A percentile compares a stretch with the other conserved stretches of the same genome.
These are phyloP conservation scores for Colletotrichum truncatum DNA, from an alignment of 2,329 filamentous ascomycete genomes.

Conservation along the genomic window DNA sequence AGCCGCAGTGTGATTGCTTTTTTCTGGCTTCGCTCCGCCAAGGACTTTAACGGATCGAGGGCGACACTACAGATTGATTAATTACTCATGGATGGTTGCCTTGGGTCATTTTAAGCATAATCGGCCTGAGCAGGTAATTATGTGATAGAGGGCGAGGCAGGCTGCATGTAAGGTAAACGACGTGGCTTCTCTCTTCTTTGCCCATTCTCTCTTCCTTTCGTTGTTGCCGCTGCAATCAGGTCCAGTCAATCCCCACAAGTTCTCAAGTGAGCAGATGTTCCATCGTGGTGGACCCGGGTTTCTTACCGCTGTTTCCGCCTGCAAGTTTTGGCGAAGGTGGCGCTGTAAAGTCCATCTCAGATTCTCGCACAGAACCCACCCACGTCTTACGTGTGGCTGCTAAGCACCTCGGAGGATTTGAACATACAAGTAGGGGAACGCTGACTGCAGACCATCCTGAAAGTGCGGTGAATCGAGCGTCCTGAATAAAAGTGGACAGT, in stretches of 20 bases:
- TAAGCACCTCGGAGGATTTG: background rate
- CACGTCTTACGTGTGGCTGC: too few species aligned
- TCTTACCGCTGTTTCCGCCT: background rate
- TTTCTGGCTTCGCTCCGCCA: background rate
- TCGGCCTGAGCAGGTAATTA: background rate
- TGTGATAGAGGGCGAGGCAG: background rate
- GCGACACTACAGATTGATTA: background rate
- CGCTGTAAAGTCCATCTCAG: background rate
- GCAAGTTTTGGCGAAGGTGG: conserved; percentile 1
- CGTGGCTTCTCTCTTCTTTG: background rate
- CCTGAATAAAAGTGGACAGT: conserved; percentile 10
- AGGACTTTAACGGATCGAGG: background rate
- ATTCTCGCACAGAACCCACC: too few species aligned
- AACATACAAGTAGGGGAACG: too few species aligned
- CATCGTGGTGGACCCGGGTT: conserved; percentile 4
- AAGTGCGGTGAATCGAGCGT: background rate
- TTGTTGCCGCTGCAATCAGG: too few species aligned
- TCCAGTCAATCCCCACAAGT: too few species aligned
- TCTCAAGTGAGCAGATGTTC: background rate
- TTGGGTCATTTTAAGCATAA: conserved; percentile 10
- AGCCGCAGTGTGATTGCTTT: background rate
- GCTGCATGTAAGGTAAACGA: background rate
- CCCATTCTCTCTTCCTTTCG: background rate
- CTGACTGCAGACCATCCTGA: too few species aligned
- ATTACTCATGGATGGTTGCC: background rate